These are phyloP conservation scores for Gaeumannomyces sp. DNA, from an alignment of 2,329 filamentous ascomycete species.

Conservation along the genomic window DNA sequence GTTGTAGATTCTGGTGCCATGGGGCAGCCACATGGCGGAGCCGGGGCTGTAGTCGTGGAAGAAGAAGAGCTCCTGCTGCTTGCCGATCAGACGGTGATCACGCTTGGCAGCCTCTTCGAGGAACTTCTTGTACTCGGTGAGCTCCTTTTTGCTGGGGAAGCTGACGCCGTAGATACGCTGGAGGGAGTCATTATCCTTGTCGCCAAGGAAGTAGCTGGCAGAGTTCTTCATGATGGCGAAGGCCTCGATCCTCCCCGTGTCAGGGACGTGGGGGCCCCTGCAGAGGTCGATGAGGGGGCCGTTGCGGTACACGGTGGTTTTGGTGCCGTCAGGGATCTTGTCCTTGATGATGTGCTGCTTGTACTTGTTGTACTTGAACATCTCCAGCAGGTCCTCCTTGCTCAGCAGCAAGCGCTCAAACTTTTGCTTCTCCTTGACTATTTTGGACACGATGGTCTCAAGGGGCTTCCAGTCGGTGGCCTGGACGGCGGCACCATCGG, in stretches of 20 bases:
- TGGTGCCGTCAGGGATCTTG: conserved; percentile 82
- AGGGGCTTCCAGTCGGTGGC: conserved; percentile 77
- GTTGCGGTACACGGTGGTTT: conserved; percentile 89
- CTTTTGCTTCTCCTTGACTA: conserved; percentile 93
- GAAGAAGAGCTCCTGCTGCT: conserved; percentile 95
- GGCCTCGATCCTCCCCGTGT: conserved; percentile 88
- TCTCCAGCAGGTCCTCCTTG: conserved; percentile 87
- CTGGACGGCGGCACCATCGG: conserved; percentile 63
- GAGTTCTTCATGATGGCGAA: conserved; percentile 81
- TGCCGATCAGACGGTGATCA: conserved; percentile 88
- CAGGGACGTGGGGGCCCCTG: conserved; percentile 87
- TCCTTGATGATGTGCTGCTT: conserved; percentile 97
- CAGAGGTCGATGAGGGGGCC: conserved; percentile 94
- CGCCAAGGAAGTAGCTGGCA: conserved; percentile 79
- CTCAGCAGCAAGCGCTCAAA: conserved; percentile 86
- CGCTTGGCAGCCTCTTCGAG: conserved; percentile 97
- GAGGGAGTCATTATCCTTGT: conserved; percentile 87
- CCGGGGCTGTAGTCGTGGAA: conserved; percentile 93
- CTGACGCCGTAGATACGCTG: conserved; percentile 96
- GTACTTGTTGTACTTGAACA: conserved; percentile 98
- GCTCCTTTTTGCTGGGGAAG: conserved; percentile 90
- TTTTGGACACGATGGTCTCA: conserved; percentile 71
- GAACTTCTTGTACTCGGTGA: conserved; percentile 90
- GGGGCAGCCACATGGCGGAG: conserved; percentile 85
- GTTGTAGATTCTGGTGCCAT: conserved; percentile 47